Conservation (phyloP, 495 filamentous ascomycete species). For the Aspergillus cavernicola region DNA sequence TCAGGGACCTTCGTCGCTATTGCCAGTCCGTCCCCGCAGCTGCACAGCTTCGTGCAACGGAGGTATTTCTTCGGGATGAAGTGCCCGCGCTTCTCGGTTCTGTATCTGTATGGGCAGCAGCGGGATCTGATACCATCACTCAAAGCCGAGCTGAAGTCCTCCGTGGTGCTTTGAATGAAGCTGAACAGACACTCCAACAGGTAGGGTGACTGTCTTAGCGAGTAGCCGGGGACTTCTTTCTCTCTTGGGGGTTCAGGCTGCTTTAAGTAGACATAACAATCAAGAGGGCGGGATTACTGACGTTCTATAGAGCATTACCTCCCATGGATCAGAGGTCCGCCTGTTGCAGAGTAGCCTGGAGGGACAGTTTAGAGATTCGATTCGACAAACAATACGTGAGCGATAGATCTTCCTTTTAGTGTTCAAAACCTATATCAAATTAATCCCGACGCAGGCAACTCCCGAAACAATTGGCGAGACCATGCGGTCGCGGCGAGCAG, state of each 20-base stretch:
- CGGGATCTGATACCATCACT: conserved; percentile 14
- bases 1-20: conserved; percentile 26
- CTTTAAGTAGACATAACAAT: conserved; percentile 5
- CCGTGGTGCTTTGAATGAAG: conserved; percentile 4
- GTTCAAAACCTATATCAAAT: neutral
- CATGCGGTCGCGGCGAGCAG: conserved; percentile 11
- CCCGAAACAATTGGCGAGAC: conserved; percentile 4
- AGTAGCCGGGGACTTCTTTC: neutral
- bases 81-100: conserved; percentile 25
- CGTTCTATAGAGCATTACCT: conserved; percentile 1
- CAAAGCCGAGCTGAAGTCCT: conserved; percentile 12
- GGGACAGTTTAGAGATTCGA: neutral
- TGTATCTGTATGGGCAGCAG: conserved; percentile 21
- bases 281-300: conserved; percentile 4
- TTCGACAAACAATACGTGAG: conserved; percentile 11
- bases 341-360: neutral
- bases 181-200: conserved; percentile 9
- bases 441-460: conserved; percentile 1
- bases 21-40: conserved; percentile 31
- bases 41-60: conserved; percentile 18
- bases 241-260: neutral
- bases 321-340: neutral
- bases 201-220: conserved; percentile 10
- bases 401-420: neutral
- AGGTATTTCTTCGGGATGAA: conserved; percentile 18